Percentiles rank a stretch among this genome's conserved stretches.
phyloP scores from a whole-genome alignment of 2,329 filamentous ascomycete species.

The Amesomyces nigricolor region DNA sequence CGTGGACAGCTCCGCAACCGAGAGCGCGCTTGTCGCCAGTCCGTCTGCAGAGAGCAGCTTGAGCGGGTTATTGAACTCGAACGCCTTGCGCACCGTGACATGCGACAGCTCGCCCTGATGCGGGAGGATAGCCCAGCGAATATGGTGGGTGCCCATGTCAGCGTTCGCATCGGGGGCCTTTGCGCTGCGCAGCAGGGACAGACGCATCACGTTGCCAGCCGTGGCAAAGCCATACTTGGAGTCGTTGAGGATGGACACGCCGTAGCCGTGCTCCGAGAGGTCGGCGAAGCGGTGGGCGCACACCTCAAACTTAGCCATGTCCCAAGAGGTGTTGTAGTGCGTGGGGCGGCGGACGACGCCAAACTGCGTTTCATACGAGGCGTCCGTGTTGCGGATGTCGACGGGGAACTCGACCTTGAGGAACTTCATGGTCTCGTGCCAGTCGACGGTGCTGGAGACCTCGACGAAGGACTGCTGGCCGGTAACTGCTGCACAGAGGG shows the following conservation, averaged over 20 bases:
- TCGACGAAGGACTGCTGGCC: conserved; percentile 67
- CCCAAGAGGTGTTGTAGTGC: conserved; percentile 92
- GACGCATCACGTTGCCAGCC: conserved; percentile 79
- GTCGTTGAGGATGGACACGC: conserved; percentile 88
- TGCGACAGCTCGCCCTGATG: conserved; percentile 68
- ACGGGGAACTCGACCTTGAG: conserved; percentile 98
- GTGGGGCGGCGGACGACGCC: conserved; percentile 84
- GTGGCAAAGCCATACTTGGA: conserved; percentile 96
- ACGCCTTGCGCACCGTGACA: conserved; percentile 73
- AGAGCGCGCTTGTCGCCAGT: conserved; percentile 1
- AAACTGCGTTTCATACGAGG: conserved; percentile 91
- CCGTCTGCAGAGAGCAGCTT: conserved; percentile 42
- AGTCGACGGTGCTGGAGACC: conserved; percentile 82
- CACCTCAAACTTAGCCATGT: conserved; percentile 77
- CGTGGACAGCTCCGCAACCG: conserved; percentile 24
- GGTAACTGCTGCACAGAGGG: conserved; percentile 62
- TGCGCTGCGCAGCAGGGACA: conserved; percentile 77
- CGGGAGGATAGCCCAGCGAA: conserved; percentile 86
- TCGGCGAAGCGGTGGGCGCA: conserved; percentile 72
- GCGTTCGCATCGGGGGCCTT: conserved; percentile 92
- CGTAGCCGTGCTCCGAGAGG: conserved; percentile 62
- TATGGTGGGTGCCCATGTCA: conserved; percentile 85
- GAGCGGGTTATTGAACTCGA: conserved; percentile 84
- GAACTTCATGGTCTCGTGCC: conserved; percentile 96
- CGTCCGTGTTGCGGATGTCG: conserved; percentile 83